phyloP scores from a whole-genome alignment of 1,139 yeast species.

The Kazachstania sp. region DNA sequence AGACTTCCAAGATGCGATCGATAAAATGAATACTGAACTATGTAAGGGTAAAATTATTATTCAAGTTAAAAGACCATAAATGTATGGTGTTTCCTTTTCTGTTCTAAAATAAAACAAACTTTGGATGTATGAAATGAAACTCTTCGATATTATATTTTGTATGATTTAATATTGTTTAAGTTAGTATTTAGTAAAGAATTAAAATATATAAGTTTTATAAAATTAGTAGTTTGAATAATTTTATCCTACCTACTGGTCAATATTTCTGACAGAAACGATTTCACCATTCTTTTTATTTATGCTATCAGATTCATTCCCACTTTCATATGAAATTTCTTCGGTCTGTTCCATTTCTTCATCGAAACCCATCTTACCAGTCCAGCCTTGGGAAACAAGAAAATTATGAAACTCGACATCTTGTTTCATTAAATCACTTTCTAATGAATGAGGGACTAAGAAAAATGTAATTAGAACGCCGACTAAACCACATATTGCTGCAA shows the following conservation, averaged over 20 bases:
- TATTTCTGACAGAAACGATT: not conserved
- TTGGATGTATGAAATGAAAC: too few relatives aligned
- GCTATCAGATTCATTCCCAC: not conserved
- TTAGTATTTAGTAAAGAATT: too few relatives aligned
- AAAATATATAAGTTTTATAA: not conserved
- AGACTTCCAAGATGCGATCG: constrained; percentile 43
- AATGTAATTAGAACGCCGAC: constrained; percentile 2
- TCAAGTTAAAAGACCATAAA: constrained; percentile 1
- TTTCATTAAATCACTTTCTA: constrained; percentile 5
- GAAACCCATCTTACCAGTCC: constrained; percentile 6
- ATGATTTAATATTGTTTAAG: too few relatives aligned
- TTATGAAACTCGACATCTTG: constrained; percentile 5
- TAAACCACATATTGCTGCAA: constrained; percentile 5
- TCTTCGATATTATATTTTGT: too few relatives aligned
- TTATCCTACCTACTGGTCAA: not conserved
- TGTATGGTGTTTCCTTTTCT: too few relatives aligned
- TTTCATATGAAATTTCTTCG: not conserved
- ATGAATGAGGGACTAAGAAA: constrained; percentile 2
- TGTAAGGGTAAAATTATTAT: constrained; percentile 59
- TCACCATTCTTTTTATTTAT: not conserved
- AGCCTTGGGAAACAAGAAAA: constrained; percentile 1
- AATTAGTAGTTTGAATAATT: not conserved
- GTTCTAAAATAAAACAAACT: too few relatives aligned
- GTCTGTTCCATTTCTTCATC: not conserved
- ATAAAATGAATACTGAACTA: constrained; percentile 37